Base-by-base conservation (phyloP, 164 flowering plant genomes). In the Vitis vinifera region DNA sequence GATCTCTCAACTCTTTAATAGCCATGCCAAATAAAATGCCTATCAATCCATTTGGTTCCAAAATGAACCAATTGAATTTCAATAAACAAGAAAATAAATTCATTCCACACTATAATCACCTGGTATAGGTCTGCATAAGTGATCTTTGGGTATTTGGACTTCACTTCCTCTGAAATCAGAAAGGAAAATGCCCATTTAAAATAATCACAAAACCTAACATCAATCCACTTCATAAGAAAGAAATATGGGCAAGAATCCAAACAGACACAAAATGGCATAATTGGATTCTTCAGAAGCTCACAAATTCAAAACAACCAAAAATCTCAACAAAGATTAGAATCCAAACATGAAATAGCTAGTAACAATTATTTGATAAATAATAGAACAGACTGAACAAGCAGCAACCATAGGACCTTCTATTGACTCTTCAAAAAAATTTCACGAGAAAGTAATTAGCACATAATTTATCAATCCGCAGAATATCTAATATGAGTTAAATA, bases 111-210 rank as follows among this genome's bases (percentile, higher is more conserved):
- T 51, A 10, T 56, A 63, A 57, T 76, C 71, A 94, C 97, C 97
- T 94, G 98, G 77, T 88, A 91, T 29, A 91, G 81, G 80, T 94
- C 97, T 48, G 98, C 98, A 76, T 89, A 91, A 5, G 96, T 86
- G 64, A 94, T 86, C 81, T 79, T 90, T 14, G 94, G 90, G 80
- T 80, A 81, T 63, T 84, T 91, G 63, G 86, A 78, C 82, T 90
- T 91, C 80, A 94, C 86, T 78, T 80, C 88, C 74, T 90, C 97
- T 91, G 88, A 52, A 49, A 79, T 66, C 63, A 76, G 30, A 75
- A 70, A 75, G 52, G 72, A 62, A 58, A 51, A 71, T 27, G 16
- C 23, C 12, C 30, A 49, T 63, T 59, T 57, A 61, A 65, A 50
- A 37, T 37, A 15, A 9, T 2, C 29, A 16, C 19, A 27, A 19